A percentile compares a stretch with the other conserved stretches of the same genome.
Evolutionary conservation across 495 filamentous ascomycete genomes (phyloP).

Genomic region (Xylaria intraflava): DNA sequence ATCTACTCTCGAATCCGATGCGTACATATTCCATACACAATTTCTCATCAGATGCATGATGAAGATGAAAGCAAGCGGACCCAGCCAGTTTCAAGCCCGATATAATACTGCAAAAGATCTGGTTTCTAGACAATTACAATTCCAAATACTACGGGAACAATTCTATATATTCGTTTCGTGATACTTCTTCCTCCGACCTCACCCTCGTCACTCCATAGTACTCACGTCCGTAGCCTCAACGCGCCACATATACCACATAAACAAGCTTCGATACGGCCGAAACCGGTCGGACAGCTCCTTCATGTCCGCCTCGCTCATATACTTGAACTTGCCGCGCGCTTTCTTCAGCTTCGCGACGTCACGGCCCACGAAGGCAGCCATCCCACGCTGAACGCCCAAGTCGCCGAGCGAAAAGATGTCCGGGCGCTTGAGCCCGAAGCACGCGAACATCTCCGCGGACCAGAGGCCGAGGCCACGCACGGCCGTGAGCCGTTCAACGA

Average conservation of each 20-base stretch:
- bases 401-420: slow-evolving; percentile 93
- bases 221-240: slow-evolving; percentile 69
- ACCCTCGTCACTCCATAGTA: slow-evolving; percentile 43
- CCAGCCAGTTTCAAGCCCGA: no score
- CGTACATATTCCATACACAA: no score
- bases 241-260: slow-evolving; percentile 61
- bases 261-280: slow-evolving; percentile 68
- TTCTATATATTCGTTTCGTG: no score
- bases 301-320: slow-evolving; percentile 93
- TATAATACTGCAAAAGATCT: no score
- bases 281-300: slow-evolving; percentile 71
- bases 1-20: no score
- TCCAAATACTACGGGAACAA: background rate
- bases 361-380: slow-evolving; percentile 78
- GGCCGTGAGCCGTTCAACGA: slow-evolving; percentile 72
- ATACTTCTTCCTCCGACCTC: background rate
- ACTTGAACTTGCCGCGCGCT: slow-evolving; percentile 86
- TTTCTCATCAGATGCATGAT: no score
- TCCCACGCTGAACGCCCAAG: slow-evolving; percentile 89
- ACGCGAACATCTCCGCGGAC: slow-evolving; percentile 97
- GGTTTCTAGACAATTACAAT: slow-evolving; percentile 18
- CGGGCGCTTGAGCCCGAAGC: slow-evolving; percentile 82
- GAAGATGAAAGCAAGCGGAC: no score
- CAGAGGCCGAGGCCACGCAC: slow-evolving; percentile 83
- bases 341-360: slow-evolving; percentile 81